Percentiles rank a stretch among this genome's conserved stretches.
Conservation (phyloP, 202 grass and related monocot species). For the Elaeis oleifera region DNA sequence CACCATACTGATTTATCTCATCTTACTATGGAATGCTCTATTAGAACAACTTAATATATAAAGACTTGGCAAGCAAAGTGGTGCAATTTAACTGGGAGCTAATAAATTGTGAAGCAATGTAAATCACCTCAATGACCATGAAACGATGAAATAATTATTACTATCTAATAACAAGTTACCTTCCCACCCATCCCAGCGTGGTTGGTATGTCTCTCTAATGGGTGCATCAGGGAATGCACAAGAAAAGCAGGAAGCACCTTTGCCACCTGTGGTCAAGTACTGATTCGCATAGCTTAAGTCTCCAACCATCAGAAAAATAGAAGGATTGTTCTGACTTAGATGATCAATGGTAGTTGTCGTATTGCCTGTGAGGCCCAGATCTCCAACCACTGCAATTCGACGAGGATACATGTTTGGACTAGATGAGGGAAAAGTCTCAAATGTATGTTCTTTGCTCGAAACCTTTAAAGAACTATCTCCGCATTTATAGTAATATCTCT, state of each 20-base stretch:
- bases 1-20: too few relatives aligned
- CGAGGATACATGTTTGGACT: constrained; percentile 32
- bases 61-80: too few relatives aligned
- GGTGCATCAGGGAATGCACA: constrained; percentile 77
- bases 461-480: constrained; percentile 46
- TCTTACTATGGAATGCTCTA: too few relatives aligned
- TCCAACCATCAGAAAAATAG: constrained; percentile 60
- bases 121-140: too few relatives aligned
- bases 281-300: constrained; percentile 81
- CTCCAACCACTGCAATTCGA: constrained; percentile 63
- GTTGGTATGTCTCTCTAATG: constrained; percentile 76
- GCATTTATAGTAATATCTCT: constrained; percentile 78
- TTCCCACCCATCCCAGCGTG: constrained; percentile 88
- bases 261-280: constrained; percentile 69
- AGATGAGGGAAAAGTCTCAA: constrained; percentile 49
- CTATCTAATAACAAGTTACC: constrained; percentile 22
- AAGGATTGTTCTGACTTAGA: constrained; percentile 55
- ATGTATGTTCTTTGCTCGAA: constrained; percentile 51
- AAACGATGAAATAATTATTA: too few relatives aligned
- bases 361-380: constrained; percentile 84
- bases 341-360: constrained; percentile 77
- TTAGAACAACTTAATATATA: too few relatives aligned
- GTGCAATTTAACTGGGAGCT: too few relatives aligned
- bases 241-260: constrained; percentile 66
- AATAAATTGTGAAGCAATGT: too few relatives aligned